These are phyloP conservation scores for Ensete ventricosum DNA, from an alignment of 176 grass and related monocot species.

Conservation along the genomic window DNA sequence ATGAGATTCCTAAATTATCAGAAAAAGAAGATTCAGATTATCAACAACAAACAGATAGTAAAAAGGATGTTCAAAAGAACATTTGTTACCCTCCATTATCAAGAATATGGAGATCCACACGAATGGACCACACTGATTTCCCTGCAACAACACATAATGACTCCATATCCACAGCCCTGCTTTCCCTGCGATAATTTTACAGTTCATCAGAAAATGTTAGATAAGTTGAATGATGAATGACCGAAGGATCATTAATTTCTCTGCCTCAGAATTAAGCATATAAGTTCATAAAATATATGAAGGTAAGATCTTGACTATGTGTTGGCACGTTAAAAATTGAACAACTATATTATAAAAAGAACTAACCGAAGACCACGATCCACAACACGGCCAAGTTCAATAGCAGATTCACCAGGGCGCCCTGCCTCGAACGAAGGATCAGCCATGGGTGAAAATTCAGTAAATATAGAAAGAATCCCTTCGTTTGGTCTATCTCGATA, in stretches of 20 bases:
- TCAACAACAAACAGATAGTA: not conserved
- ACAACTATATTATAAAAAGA: not conserved
- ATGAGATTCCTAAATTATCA: slow-evolving; percentile 61
- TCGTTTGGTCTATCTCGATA: slow-evolving; percentile 90
- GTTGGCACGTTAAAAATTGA: not conserved
- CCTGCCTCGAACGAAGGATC: slow-evolving; percentile 84
- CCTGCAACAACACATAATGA: slow-evolving; percentile 83
- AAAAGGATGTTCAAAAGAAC: not conserved
- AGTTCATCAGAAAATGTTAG: not conserved
- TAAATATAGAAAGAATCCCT: slow-evolving; percentile 74
- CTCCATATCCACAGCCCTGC: slow-evolving; percentile 91
- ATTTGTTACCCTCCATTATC: slow-evolving; percentile 87
- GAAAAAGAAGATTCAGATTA: not conserved
- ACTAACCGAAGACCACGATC: slow-evolving; percentile 80
- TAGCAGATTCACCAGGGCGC: slow-evolving; percentile 59
- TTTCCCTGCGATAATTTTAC: slow-evolving; percentile 49
- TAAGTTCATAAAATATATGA: not conserved
- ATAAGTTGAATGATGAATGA: not conserved
- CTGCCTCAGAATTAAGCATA: not conserved
- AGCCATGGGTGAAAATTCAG: slow-evolving; percentile 96
- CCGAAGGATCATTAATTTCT: not conserved
- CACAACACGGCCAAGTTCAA: slow-evolving; percentile 80
- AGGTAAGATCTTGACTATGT: not conserved
- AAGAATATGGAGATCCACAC: slow-evolving; percentile 89
- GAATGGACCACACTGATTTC: slow-evolving; percentile 83